Evolutionary conservation across 2,329 filamentous ascomycete species (phyloP).

Genomic region (Chrysosporium queenslandicum): DNA sequence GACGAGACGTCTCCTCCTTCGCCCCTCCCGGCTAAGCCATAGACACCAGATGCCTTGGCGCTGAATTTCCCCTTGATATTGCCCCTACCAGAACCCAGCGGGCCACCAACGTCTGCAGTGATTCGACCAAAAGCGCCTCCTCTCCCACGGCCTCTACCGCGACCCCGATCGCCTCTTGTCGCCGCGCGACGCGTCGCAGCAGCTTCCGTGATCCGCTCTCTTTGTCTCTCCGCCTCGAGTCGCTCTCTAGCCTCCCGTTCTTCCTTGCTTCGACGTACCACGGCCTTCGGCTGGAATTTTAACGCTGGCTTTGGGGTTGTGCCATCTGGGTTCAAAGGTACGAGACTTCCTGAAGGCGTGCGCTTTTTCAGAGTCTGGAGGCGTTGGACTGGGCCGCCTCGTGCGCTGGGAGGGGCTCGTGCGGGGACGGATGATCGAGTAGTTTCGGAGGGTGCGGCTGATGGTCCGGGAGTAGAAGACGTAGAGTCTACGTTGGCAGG

Average conservation of each 20-base stretch:
- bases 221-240: slow-evolving; percentile 34
- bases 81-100: slow-evolving; percentile 23
- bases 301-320: slow-evolving; percentile 31
- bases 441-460: background rate
- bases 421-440: background rate
- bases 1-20: slow-evolving; percentile 31
- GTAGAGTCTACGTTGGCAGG: slow-evolving; percentile 3
- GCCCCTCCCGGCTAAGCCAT: slow-evolving; percentile 23
- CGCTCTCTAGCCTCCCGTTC: slow-evolving; percentile 37
- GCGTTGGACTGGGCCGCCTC: slow-evolving; percentile 29
- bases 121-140: slow-evolving; percentile 26
- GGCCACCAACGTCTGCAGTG: slow-evolving; percentile 23
- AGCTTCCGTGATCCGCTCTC: slow-evolving; percentile 32
- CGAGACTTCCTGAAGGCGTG: slow-evolving; percentile 30
- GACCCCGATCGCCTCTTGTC: slow-evolving; percentile 11
- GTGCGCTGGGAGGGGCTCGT: slow-evolving; percentile 7
- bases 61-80: slow-evolving; percentile 21
- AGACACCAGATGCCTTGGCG: slow-evolving; percentile 22
- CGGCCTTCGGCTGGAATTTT: slow-evolving; percentile 37
- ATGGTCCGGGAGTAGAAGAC: slow-evolving; percentile 7
- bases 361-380: slow-evolving; percentile 36
- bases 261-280: slow-evolving; percentile 36
- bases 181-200: slow-evolving; percentile 22
- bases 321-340: slow-evolving; percentile 23
- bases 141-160: slow-evolving; percentile 25